These are phyloP conservation scores for Aspergillus latus DNA, from an alignment of 2,329 filamentous ascomycete genomes.

Conservation along the genomic window DNA sequence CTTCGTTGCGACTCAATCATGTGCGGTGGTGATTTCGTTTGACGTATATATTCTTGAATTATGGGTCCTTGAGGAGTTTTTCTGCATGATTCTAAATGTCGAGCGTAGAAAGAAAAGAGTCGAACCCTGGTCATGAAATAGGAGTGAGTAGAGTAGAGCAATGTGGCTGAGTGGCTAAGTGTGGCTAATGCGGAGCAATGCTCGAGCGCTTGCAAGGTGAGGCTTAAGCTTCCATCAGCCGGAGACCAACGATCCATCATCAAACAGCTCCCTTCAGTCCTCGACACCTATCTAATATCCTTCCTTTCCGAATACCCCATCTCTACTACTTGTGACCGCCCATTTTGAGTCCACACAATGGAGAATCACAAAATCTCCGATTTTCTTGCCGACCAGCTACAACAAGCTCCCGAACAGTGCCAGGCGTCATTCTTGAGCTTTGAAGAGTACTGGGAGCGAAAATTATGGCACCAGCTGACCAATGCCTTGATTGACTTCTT, in stretches of 20 bases:
- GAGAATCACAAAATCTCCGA: conserved; percentile 84
- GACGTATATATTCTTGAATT: no score
- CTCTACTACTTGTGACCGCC: background rate
- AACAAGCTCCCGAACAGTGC: conserved; percentile 80
- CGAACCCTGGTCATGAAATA: no score
- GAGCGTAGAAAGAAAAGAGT: no score
- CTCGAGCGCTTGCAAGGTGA: background rate
- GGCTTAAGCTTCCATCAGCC: conserved; percentile 21
- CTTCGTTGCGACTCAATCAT: background rate
- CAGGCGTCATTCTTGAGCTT: conserved; percentile 87
- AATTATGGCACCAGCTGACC: conserved; percentile 98
- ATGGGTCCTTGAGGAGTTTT: no score
- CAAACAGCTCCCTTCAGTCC: conserved; percentile 18
- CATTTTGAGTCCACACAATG: conserved; percentile 54
- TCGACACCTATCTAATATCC: background rate
- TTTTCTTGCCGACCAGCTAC: conserved; percentile 87
- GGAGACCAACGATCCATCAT: conserved; percentile 6
- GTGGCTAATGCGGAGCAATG: conserved; percentile 21
- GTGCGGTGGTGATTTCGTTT: background rate
- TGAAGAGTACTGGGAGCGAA: conserved; percentile 96
- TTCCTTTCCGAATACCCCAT: conserved; percentile 9
- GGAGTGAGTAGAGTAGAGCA: background rate
- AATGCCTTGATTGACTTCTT: conserved; percentile 87
- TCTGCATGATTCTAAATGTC: no score
- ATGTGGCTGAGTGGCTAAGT: conserved; percentile 14